Conservation (phyloP, 495 filamentous ascomycete genomes). For the Tuber microsphaerosporum region DNA sequence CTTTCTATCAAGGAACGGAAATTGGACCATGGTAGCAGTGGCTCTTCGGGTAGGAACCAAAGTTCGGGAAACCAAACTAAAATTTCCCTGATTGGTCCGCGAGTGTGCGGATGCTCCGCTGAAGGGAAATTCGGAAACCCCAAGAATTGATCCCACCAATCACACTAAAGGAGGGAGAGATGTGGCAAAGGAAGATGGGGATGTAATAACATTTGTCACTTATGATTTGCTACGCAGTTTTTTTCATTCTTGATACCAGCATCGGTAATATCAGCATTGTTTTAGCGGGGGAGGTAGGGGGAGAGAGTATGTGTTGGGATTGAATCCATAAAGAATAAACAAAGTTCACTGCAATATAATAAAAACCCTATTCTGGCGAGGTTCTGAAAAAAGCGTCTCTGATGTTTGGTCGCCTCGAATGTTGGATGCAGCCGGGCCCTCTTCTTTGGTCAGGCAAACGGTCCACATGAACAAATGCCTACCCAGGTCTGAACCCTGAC, state of each 20-base stretch:
- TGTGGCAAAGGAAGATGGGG: neutral
- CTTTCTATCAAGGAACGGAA: neutral
- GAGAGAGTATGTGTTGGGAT: neutral
- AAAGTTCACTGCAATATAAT: neutral
- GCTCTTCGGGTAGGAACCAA: neutral
- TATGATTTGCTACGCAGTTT: neutral
- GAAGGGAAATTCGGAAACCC: neutral
- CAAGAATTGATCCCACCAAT: neutral
- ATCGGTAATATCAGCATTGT: neutral
- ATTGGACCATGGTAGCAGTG: neutral
- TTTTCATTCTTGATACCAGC: neutral
- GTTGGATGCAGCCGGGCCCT: neutral
- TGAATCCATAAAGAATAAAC: neutral
- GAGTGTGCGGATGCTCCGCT: neutral
- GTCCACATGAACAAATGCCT: neutral
- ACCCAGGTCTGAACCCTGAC: neutral
- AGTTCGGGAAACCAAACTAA: neutral
- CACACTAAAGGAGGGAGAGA: neutral
- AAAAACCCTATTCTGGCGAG: neutral
- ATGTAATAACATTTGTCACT: neutral
- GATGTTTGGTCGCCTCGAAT: neutral
- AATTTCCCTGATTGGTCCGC: neutral
- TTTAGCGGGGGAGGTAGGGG: neutral
- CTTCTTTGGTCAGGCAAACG: neutral
- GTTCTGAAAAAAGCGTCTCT: neutral